Base-by-base conservation (phyloP, 1,139 yeast species). In the Blastobotrys illinoisensis region DNA sequence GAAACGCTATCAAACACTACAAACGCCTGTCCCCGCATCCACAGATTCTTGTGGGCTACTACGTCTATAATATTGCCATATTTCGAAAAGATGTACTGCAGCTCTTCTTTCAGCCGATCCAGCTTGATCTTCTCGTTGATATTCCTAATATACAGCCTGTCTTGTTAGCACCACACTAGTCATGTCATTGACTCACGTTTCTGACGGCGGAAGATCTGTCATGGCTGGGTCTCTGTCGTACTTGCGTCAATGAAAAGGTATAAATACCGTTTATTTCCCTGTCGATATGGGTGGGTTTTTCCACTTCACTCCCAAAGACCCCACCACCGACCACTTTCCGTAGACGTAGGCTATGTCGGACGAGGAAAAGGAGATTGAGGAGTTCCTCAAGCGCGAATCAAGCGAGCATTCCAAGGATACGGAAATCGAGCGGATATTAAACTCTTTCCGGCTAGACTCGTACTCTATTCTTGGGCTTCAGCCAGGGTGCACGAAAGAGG, bases 1-100 rank as follows among this genome's bases (percentile, higher is more conserved):
- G 72, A 71, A 1, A 66, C 63, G 19, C 70, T 66, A 2, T 72
- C 75, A 59, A 83, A 84, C 0, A 91, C 85, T 5, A 93, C 77
- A 69, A 90, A 93, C 1, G 97, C 97, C 69, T 90, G 97, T 1
- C 97, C 97, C 55, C 83, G 77, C 79, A 87, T 76, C 56, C 76
- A 78, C 24, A 87, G 64, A 63, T 83, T 85, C 59, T 78, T 78
- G 58, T 82, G 84, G 0, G 90, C 82, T 1, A 81, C 75, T 6
- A 89, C 71, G 46, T 79, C 81, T 11, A 77, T 60, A 1, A 86
- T 74, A 0, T 71, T 66, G 0, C 88, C 86, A 66, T 75, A 81
- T 14, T 74, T 66, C 2, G 67, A 64, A 49, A 85, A 83, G 1
- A 75, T 58, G 1, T 68, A 64, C 3, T 61, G 59, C 5, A 88